Evolutionary conservation across 495 filamentous ascomycete genomes (phyloP).

Genomic region (Aspergillus mulundensis): DNA sequence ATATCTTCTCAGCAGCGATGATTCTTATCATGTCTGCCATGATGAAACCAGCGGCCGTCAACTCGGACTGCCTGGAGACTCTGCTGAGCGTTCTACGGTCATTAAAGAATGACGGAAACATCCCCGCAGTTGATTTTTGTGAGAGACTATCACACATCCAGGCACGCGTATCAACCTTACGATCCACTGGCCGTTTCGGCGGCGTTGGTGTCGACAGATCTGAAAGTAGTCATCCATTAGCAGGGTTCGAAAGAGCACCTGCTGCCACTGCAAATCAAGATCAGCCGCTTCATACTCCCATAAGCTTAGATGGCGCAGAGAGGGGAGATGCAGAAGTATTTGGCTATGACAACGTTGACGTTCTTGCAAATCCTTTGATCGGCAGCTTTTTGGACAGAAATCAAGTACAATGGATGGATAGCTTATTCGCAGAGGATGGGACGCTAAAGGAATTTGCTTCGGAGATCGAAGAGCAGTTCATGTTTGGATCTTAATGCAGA

Average conservation of each 20-base stretch:
- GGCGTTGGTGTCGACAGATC: neutral
- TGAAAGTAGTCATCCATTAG: neutral
- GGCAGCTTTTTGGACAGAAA: slow-evolving; percentile 9
- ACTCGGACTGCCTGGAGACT: slow-evolving; percentile 22
- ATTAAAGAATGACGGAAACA: slow-evolving; percentile 25
- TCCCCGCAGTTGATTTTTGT: slow-evolving; percentile 19
- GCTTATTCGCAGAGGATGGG: slow-evolving; percentile 3
- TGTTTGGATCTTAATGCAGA: slow-evolving; percentile 1
- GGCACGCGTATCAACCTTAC: slow-evolving; percentile 7
- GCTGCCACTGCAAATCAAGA: neutral
- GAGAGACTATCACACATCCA: slow-evolving; percentile 12
- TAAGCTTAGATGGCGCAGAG: neutral
- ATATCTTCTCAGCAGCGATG: slow-evolving; percentile 27
- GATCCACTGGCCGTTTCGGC: neutral
- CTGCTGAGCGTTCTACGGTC: slow-evolving; percentile 21
- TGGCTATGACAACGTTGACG: neutral
- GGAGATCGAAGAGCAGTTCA: slow-evolving; percentile 9
- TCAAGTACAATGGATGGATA: slow-evolving; percentile 11
- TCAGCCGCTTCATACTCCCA: neutral
- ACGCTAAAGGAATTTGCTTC: slow-evolving; percentile 5
- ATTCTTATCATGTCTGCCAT: slow-evolving; percentile 27
- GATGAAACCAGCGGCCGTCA: slow-evolving; percentile 18
- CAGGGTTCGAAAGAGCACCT: neutral
- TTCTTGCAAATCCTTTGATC: slow-evolving; percentile 9
- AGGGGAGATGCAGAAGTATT: neutral